Base-by-base conservation (phyloP, 805 yeast genomes). In the Yamadazyma akitaensis region DNA sequence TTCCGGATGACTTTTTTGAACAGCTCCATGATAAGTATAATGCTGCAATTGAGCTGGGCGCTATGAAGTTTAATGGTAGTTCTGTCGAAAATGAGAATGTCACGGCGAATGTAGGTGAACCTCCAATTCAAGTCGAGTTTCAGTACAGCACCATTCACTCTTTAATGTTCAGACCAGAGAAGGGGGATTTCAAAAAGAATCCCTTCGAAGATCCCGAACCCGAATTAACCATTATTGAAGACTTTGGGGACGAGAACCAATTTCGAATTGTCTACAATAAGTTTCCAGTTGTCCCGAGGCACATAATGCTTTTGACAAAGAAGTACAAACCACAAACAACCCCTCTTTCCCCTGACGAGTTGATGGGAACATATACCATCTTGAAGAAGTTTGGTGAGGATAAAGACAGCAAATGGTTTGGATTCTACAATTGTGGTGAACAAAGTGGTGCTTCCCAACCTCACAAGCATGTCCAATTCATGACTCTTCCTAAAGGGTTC, bases 381-480 rank as follows among this genome's bases (percentile, higher is more conserved):
- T 67, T 92, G 50, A 60, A 64, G 13, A 67, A 66, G 14, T 67
- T 85, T 43, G 79, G 80, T 56, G 63, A 65, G 46, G 63, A 50
- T 51, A 42, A 60, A 2, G 66, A 61, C 18, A 69, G 63, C 13
- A 73, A 78, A 47, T 84, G 87, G 74, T 73, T 91, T 61, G 90
- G 90, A 0, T 92, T 92, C 64, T 92, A 81, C 75, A 92, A 92
- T 64, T 82, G 88, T 59, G 99, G 99, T 7, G 81, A 82, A 16
- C 76, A 81, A 55, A 81, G 95, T 51, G 99, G 98, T 1, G 96
- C 96, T n/a, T 89, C 97, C 0, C 94, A 90, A 59, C 84, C 87
- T 40, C 99, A 92, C 68, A 89, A 88, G 61, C 99, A 92, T 66
- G 65, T 94, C 51, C 99, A 94, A 66, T 82, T 91, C 65, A 71